Conservation (phyloP, 768 basidiomycete genomes). For the Sporobolomyces phaffii region DNA sequence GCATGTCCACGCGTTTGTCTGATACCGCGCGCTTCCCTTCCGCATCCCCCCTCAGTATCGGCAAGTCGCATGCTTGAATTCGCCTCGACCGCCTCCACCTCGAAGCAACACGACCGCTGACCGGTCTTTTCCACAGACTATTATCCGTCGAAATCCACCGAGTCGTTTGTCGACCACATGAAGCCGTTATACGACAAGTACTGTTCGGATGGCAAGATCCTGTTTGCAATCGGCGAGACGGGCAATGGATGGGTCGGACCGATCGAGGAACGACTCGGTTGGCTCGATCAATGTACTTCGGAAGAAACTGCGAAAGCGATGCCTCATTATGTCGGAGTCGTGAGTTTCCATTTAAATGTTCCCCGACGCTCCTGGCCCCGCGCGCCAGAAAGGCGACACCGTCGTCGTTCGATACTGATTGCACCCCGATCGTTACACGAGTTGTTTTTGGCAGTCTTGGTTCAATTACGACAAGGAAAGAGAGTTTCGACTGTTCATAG, state of each 20-base stretch:
- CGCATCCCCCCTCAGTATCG: too few relatives aligned
- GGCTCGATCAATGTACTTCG: slow-evolving; percentile 19
- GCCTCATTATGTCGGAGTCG: slow-evolving; percentile 22
- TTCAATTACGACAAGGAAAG: slow-evolving; percentile 18
- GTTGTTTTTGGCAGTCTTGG: too few relatives aligned
- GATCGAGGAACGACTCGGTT: slow-evolving; percentile 19
- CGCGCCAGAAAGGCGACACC: too few relatives aligned
- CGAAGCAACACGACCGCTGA: too few relatives aligned
- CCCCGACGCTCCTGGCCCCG: not conserved
- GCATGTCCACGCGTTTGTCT: too few relatives aligned
- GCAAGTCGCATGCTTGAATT: too few relatives aligned
- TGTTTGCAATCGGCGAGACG: slow-evolving; percentile 42
- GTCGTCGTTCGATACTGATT: too few relatives aligned
- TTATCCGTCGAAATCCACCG: slow-evolving; percentile 23
- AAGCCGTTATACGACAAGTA: slow-evolving; percentile 25
- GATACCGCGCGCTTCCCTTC: too few relatives aligned
- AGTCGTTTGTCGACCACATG: slow-evolving; percentile 31
- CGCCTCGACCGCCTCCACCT: too few relatives aligned
- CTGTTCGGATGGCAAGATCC: slow-evolving; percentile 11
- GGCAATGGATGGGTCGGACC: slow-evolving; percentile 15
- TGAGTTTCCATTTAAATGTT: not conserved
- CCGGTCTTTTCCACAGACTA: slow-evolving; percentile 30
- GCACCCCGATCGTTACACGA: too few relatives aligned
- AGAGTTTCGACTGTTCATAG: slow-evolving; percentile 8
- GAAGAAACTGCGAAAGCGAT: slow-evolving; percentile 16